These are phyloP conservation scores for Tuber brumale DNA, from an alignment of 495 filamentous ascomycete genomes.

Conservation along the genomic window DNA sequence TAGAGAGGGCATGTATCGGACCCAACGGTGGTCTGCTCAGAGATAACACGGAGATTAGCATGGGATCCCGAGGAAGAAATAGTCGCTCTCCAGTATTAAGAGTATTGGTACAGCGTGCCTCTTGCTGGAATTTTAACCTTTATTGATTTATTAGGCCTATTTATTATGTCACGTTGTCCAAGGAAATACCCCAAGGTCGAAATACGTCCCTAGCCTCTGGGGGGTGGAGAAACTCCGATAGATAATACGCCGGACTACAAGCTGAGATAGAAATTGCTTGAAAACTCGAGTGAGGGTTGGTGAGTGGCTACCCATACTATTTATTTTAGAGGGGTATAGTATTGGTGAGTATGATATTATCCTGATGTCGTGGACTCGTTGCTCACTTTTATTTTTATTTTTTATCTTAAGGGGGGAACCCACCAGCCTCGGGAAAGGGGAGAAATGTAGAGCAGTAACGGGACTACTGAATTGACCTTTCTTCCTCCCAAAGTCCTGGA, in stretches of 20 bases:
- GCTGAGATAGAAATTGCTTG: not conserved
- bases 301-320: not conserved
- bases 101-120: too few relatives aligned
- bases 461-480: not conserved
- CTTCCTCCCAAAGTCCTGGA: not conserved
- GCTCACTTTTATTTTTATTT: not conserved
- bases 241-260: not conserved
- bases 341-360: not conserved
- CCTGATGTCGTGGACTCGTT: not conserved
- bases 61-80: too few relatives aligned
- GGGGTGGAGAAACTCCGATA: not conserved
- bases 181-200: not conserved
- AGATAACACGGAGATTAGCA: too few relatives aligned
- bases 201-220: not conserved
- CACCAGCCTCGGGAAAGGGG: not conserved
- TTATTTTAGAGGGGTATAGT: not conserved
- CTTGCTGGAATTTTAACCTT: too few relatives aligned
- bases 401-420: not conserved
- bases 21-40: too few relatives aligned
- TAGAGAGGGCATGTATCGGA: too few relatives aligned
- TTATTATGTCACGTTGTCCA: not conserved
- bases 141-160: too few relatives aligned
- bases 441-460: not conserved
- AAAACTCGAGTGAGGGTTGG: not conserved
- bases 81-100: too few relatives aligned